Evolutionary conservation across 805 yeast species (phyloP).

Genomic region (Spathaspora boniae): DNA sequence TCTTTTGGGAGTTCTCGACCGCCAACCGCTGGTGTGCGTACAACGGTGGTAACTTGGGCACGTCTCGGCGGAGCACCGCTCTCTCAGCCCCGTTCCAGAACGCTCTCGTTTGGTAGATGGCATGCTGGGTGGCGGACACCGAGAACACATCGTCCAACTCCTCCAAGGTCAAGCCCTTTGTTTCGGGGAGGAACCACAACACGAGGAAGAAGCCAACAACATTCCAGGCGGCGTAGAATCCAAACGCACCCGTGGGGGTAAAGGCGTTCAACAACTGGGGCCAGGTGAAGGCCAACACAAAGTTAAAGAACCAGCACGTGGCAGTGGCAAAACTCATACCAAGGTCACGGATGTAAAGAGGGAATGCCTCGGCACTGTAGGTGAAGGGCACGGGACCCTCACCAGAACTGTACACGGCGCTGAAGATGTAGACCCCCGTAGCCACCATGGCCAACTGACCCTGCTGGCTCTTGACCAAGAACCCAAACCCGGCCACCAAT

Average conservation of each 20-base stretch:
- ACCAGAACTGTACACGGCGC: constrained; percentile 75
- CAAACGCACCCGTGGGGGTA: constrained; percentile 81
- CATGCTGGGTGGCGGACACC: constrained; percentile 56
- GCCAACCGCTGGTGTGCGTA: constrained; percentile 58
- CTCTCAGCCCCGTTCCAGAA: constrained; percentile 43
- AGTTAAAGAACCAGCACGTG: constrained; percentile 71
- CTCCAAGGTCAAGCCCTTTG: constrained; percentile 64
- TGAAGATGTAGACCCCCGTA: constrained; percentile 69
- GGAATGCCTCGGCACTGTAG: constrained; percentile 79
- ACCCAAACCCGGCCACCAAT: constrained; percentile 64
- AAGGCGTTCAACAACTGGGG: constrained; percentile 65
- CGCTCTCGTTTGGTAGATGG: constrained; percentile 35
- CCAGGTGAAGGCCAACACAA: constrained; percentile 72
- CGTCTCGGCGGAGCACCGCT: constrained; percentile 41
- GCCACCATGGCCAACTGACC: constrained; percentile 62
- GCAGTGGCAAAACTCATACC: constrained; percentile 81
- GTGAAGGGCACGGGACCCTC: constrained; percentile 91
- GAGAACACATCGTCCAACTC: constrained; percentile 72
- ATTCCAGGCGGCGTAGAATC: constrained; percentile 88
- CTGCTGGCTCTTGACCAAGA: constrained; percentile 50
- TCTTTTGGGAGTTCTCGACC: constrained; percentile 52
- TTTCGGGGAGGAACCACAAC: constrained; percentile 69
- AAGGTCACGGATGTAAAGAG: constrained; percentile 72
- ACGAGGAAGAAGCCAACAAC: constrained; percentile 65
- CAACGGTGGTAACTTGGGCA: constrained; percentile 51